Evolutionary conservation across 768 basidiomycete genomes (phyloP), one percentile per base, ranked within the genome.

Genomic region (Lactifluus volemus): DNA sequence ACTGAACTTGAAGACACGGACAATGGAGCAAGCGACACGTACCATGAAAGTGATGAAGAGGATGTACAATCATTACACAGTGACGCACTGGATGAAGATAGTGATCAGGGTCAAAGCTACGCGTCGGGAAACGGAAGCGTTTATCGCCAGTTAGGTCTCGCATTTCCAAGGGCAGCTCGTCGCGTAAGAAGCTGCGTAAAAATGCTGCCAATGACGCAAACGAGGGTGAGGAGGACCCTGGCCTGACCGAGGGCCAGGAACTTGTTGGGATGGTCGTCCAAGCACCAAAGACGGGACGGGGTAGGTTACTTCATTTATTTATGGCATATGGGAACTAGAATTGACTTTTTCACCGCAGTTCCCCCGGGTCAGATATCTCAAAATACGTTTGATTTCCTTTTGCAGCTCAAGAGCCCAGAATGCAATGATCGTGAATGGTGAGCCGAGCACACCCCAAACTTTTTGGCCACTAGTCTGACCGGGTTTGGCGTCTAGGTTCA

Each of bases 401-500:
- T 65, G 8, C 77, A 86, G 29, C 76, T 97, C 44, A 79, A 79
- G 68, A 82, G 89, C 60, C 87, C 91, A 1, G 78, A 82, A 48
- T 85, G 84, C 68, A 94, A 98, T 63, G 89, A 97, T 70, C 80
- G 92, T 4, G 80, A 86, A 74, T 91, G 92, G 92, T 90, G 58
- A 61, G 79, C 55, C 25, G 25, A 25, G 15, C 7, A 15, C 15
- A 34, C 19, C 21, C 30, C 17, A 25, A 14, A 10, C 3, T 11
- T 32, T 25, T 14, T n/a, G 15, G 11, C 25, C 36, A 11, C 30
- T 21, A 11, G 25, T 21, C 1, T 52, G 19, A 48, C 39, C 6
- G 51, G 4, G 19, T 48, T 45, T 41, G 45, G 25, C n/a, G 21
- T 44, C 2, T 56, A 92, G 92, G 91, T 96, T 95, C 72, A 88